These are phyloP conservation scores for Raphanus sativus DNA, from an alignment of 345 rosid genomes.

Conservation along the genomic window DNA sequence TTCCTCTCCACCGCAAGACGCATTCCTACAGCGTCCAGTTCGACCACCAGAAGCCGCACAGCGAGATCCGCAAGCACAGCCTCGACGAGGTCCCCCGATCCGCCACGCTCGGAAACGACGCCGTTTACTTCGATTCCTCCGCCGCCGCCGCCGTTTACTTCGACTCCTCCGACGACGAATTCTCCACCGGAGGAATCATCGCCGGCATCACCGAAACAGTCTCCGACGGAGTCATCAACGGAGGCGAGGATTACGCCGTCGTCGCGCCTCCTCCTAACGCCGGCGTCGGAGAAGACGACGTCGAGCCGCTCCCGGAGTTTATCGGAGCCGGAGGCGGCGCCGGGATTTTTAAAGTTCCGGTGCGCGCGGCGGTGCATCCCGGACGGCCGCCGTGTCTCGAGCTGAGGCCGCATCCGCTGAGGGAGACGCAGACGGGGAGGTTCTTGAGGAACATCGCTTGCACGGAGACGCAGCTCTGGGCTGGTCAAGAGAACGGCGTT, in stretches of 20 bases:
- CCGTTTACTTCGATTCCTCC: constrained; percentile 41
- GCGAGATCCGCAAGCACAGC: constrained; percentile 58
- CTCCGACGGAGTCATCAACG: background rate
- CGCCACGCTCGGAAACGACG: constrained; percentile 29
- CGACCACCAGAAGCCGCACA: constrained; percentile 36
- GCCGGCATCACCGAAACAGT: background rate
- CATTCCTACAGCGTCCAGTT: constrained; percentile 65
- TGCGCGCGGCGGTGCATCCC: constrained; percentile 69
- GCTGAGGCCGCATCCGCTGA: constrained; percentile 84
- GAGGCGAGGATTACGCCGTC: constrained; percentile 32
- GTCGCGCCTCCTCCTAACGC: constrained; percentile 32
- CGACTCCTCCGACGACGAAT: constrained; percentile 54
- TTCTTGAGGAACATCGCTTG: constrained; percentile 85
- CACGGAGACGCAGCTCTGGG: constrained; percentile 84
- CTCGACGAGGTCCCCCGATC: constrained; percentile 51
- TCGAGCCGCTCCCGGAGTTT: constrained; percentile 57
- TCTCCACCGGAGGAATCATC: constrained; percentile 33
- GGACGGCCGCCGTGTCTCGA: constrained; percentile 77
- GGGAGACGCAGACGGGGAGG: constrained; percentile 87
- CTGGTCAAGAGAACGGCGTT: constrained; percentile 84
- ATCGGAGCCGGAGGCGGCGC: constrained; percentile 50
- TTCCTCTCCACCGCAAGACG: constrained; percentile 48
- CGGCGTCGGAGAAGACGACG: constrained; percentile 24
- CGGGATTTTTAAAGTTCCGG: constrained; percentile 61
- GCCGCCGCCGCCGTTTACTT: constrained; percentile 28